phyloP scores from a whole-genome alignment of 768 basidiomycete genomes.

The Cystofilobasidium ferigula region DNA sequence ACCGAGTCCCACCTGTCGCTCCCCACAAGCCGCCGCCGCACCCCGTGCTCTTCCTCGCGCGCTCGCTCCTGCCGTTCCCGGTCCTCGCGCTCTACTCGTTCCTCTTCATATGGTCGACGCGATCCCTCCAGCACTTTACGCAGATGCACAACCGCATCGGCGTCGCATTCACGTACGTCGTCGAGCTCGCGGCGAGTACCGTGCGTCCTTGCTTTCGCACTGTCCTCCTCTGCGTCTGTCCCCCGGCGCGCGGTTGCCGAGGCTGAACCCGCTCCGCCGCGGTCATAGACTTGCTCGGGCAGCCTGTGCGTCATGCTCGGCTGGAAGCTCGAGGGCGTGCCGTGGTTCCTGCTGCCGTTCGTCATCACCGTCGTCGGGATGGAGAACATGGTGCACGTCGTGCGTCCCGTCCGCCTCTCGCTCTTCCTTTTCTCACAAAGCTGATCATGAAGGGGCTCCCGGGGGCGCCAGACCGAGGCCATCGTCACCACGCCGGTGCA shows the following conservation, averaged over 20 bases:
- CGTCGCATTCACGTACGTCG: constrained; percentile 81
- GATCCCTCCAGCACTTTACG: constrained; percentile 63
- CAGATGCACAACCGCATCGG: constrained; percentile 84
- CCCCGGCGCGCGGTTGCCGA: background rate
- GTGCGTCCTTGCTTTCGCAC: constrained; percentile 38
- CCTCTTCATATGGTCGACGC: constrained; percentile 63
- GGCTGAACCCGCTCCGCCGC: background rate
- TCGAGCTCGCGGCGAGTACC: constrained; percentile 83
- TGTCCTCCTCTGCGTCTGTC: no score
- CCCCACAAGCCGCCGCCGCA: constrained; percentile 27
- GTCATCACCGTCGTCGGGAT: constrained; percentile 91
- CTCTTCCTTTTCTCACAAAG: background rate
- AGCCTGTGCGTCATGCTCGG: constrained; percentile 20
- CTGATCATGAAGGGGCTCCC: background rate
- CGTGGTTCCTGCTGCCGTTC: constrained; percentile 72
- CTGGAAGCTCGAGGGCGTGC: constrained; percentile 25
- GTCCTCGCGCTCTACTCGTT: constrained; percentile 65
- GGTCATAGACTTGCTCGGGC: constrained; percentile 16
- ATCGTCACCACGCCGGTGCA: constrained; percentile 75
- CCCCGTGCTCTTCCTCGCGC: constrained; percentile 45
- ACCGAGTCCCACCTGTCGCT: constrained; percentile 6
- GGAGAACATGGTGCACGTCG: constrained; percentile 94
- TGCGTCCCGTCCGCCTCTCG: constrained; percentile 38
- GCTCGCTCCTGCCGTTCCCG: constrained; percentile 45
- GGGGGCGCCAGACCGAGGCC: constrained; percentile 42